A percentile compares a stretch with the other conserved stretches of the same genome.
phyloP scores from a whole-genome alignment of 139 green algal species.

The Desmodesmus armatus region DNA sequence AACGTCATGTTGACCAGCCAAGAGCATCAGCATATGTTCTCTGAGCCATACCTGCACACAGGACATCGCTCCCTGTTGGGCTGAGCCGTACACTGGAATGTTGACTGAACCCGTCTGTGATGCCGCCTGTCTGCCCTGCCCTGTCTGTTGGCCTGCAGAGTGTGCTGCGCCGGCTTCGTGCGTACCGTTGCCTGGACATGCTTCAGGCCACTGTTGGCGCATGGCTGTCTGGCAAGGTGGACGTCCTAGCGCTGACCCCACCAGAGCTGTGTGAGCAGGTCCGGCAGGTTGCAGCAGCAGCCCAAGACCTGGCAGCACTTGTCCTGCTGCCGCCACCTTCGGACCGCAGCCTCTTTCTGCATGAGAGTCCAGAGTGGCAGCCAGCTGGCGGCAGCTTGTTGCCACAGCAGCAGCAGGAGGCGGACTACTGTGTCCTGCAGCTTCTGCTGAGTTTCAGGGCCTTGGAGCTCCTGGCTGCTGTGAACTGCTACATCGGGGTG shows the following conservation, averaged over 20 bases:
- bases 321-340: neutral
- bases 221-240: conserved; percentile 19
- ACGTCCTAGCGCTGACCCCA: conserved; percentile 4
- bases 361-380: neutral
- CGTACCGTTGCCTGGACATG: neutral
- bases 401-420: conserved; percentile 34
- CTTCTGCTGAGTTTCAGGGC: conserved; percentile 33
- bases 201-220: neutral
- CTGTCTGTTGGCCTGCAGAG: neutral
- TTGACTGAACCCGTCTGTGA: no score
- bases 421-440: conserved; percentile 35
- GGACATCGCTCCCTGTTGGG: no score
- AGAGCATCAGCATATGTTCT: no score
- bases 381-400: neutral
- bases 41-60: no score
- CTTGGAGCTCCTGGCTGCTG: neutral
- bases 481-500: neutral
- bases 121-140: neutral
- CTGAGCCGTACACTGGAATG: no score
- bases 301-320: neutral
- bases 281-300: neutral
- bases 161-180: conserved; percentile 21
- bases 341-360: neutral
- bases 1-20: no score
- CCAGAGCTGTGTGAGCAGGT: neutral